Conservation (phyloP, 2,329 filamentous ascomycete genomes). For the Colletotrichum eleusines region DNA sequence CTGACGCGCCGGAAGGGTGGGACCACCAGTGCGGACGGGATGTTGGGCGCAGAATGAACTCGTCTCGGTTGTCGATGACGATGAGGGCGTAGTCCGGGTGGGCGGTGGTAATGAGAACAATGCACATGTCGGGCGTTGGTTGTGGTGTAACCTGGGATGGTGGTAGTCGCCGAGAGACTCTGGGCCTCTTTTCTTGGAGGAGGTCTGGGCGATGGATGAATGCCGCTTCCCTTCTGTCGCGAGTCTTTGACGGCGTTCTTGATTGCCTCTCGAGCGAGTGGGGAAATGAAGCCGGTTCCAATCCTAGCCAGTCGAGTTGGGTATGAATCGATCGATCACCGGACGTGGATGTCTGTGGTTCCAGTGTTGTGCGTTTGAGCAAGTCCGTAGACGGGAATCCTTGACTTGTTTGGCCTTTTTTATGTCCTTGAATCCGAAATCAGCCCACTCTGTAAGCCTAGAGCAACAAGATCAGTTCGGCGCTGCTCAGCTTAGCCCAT, state of each 20-base stretch:
- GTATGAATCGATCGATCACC: conserved; percentile 18
- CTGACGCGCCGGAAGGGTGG: conserved; percentile 56
- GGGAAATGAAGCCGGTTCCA: conserved; percentile 4
- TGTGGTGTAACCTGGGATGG: not conserved
- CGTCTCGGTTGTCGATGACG: conserved; percentile 83
- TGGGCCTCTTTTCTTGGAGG: not conserved
- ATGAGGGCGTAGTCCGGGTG: conserved; percentile 83
- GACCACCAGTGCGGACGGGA: conserved; percentile 75
- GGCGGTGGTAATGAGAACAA: conserved; percentile 79
- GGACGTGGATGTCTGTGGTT: conserved; percentile 21
- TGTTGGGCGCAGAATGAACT: conserved; percentile 74
- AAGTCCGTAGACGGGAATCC: not conserved
- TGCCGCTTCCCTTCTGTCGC: not conserved
- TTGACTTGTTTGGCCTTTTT: conserved; percentile 3
- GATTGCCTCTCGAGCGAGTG: not conserved
- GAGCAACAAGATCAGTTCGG: conserved; percentile 1
- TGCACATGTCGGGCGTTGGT: conserved; percentile 72
- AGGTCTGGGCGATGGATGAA: not conserved
- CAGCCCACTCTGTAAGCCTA: conserved; percentile 26
- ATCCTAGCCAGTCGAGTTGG: conserved; percentile 1
- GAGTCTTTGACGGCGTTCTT: not conserved
- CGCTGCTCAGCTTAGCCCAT: conserved; percentile 16
- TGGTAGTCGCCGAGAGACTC: not conserved
- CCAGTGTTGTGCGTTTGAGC: conserved; percentile 4
- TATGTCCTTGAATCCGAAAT: conserved; percentile 11